Percentiles rank a stretch among this genome's conserved stretches.
Evolutionary conservation across 169 alveolate genomes (phyloP).

Genomic region (Cryptosporidium baileyi): DNA sequence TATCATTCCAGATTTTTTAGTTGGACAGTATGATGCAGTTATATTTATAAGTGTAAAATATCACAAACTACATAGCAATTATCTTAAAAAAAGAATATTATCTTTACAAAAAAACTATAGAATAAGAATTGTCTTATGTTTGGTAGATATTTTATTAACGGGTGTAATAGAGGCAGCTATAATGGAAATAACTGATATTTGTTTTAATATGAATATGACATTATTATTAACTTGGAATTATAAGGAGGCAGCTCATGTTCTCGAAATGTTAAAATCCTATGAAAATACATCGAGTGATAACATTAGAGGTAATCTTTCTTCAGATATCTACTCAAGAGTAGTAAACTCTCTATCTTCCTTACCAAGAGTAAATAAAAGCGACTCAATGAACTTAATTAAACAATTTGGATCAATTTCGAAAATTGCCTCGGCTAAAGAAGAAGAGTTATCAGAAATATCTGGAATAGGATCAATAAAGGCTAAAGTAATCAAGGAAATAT

Average conservation of each 20-base stretch:
- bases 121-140: constrained; percentile 48
- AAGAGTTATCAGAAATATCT: constrained; percentile 66
- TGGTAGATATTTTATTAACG: constrained; percentile 60
- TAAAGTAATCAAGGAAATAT: constrained; percentile 30
- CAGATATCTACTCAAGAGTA: constrained; percentile 46
- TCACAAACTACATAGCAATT: constrained; percentile 72
- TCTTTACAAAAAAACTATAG: constrained; percentile 69
- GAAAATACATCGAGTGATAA: constrained; percentile 65
- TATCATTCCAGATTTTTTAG: constrained; percentile 73
- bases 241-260: constrained; percentile 71
- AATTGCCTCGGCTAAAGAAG: constrained; percentile 47
- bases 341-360: constrained; percentile 69
- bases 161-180: constrained; percentile 44
- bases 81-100: constrained; percentile 63
- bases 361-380: constrained; percentile 71
- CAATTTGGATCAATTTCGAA: constrained; percentile 70
- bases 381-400: constrained; percentile 68
- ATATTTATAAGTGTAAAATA: constrained; percentile 69
- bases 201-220: constrained; percentile 55
- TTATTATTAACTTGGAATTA: constrained; percentile 47
- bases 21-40: constrained; percentile 72
- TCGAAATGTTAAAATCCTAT: constrained; percentile 69
- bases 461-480: constrained; percentile 72
- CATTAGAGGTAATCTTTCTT: constrained; percentile 51
- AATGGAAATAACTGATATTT: constrained; percentile 32